Base-by-base conservation (phyloP, 106 monocot genomes). In the Chionographis japonica region DNA sequence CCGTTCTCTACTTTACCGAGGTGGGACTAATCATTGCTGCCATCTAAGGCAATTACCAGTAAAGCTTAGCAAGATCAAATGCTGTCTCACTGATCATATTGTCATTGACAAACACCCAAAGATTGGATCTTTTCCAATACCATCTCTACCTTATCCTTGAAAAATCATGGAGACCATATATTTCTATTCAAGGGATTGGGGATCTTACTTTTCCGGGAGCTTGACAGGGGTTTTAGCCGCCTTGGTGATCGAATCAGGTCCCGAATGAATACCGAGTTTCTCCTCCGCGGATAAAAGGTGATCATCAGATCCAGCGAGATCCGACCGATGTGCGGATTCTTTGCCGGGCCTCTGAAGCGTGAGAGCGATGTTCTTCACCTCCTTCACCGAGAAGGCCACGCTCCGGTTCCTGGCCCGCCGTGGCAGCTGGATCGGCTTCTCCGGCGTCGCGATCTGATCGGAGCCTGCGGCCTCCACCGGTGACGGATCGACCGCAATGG, bases 161-260 rank as follows among this genome's bases (percentile, higher is more conserved):
- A 67, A 67, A n/a, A 37, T 35, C 20, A 46, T 46, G 8, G 2
- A 46, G 9, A 46, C 27, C 27, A 27, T 27, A 27, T 0, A 27
- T 27, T 27, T 27, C 27, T 27, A 1, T 27, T 27, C 27, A 58
- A 12, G 13, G 14, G 15, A 40, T 50, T 37, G 18, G 52, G 18
- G 4, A 65, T 3, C 69, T 60, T 77, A 90, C 89, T 75, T 86
- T 74, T 88, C 83, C 3, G 82, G 81, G 46, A 89, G 65, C 62
- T 81, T 73, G 57, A 74, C 41, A 16, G 46, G 51, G 13, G 72
- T 3, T 52, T 72, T 77, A 8, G 54, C 69, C 40, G 75, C 14
- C 40, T 64, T 74, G 19, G 35, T 9, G 2, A 12, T 8, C 11
- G 49, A 20, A 50, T 41, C 38, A 18, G 40, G 15, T 12, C 18